Evolutionary conservation across 163 green algal species (phyloP).

Genomic region (Volvox carteri): DNA sequence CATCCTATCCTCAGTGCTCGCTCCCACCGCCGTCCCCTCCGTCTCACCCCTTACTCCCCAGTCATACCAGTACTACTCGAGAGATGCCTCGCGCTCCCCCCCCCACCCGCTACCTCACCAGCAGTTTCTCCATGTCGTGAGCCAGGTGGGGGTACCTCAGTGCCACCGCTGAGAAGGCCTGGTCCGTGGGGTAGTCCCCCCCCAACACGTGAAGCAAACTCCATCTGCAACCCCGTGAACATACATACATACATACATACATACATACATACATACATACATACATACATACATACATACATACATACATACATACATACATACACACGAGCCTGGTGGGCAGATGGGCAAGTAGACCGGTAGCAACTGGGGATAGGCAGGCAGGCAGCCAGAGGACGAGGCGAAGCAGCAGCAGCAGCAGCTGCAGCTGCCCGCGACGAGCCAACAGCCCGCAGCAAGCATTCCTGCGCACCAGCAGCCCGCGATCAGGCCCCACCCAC

Average conservation of each 20-base stretch:
- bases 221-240: background rate
- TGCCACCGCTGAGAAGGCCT: constrained; percentile 17
- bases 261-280: background rate
- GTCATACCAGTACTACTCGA: background rate
- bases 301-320: background rate
- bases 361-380: background rate
- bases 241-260: background rate
- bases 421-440: background rate
- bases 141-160: background rate
- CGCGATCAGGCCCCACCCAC: background rate
- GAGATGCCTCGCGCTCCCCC: background rate
- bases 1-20: background rate
- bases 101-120: background rate
- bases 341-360: background rate
- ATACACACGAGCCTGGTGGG: background rate
- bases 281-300: background rate
- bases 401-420: background rate
- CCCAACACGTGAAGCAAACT: constrained; percentile 28
- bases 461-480: background rate
- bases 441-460: background rate
- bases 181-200: constrained; percentile 24
- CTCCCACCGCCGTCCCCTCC: too few species aligned
- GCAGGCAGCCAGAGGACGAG: background rate
- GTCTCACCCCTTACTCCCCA: background rate
- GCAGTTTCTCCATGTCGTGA: constrained; percentile 30